Conservation (phyloP, 2,329 filamentous ascomycete genomes). For the Trichoderma cornu-damae region DNA sequence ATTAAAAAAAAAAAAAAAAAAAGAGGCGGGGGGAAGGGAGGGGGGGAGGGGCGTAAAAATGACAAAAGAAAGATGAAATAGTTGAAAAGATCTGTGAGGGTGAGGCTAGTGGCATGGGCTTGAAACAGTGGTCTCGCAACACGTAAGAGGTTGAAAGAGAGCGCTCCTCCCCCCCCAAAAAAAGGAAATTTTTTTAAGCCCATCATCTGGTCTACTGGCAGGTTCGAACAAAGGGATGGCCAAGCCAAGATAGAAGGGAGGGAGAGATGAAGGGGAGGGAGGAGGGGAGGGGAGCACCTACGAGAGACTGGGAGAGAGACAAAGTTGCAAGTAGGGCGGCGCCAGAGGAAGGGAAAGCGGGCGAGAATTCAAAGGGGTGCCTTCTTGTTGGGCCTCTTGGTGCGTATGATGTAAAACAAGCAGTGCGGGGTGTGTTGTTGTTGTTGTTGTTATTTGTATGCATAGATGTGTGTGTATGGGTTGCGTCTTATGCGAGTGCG, state of each 20-base stretch:
- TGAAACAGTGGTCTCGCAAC: constrained; percentile 10
- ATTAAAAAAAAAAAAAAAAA: neutral
- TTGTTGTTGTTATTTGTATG: too few relatives aligned
- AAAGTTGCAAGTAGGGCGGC: constrained; percentile 9
- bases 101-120: constrained; percentile 7
- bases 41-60: neutral
- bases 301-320: neutral
- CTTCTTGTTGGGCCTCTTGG: constrained; percentile 1
- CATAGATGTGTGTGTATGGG: too few relatives aligned
- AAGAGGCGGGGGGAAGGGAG: neutral
- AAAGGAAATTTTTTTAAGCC: constrained; percentile 6
- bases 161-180: too few relatives aligned
- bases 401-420: constrained; percentile 6
- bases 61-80: neutral
- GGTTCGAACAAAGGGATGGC: neutral
- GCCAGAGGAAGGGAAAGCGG: neutral
- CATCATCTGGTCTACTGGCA: neutral
- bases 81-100: neutral
- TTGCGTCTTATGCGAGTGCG: neutral
- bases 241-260: too few relatives aligned
- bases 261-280: too few relatives aligned
- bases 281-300: too few relatives aligned
- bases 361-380: neutral
- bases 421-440: constrained; percentile 6
- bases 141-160: neutral